Conservation (phyloP, 495 filamentous ascomycete genomes). For the Aspergillus sparsus region DNA sequence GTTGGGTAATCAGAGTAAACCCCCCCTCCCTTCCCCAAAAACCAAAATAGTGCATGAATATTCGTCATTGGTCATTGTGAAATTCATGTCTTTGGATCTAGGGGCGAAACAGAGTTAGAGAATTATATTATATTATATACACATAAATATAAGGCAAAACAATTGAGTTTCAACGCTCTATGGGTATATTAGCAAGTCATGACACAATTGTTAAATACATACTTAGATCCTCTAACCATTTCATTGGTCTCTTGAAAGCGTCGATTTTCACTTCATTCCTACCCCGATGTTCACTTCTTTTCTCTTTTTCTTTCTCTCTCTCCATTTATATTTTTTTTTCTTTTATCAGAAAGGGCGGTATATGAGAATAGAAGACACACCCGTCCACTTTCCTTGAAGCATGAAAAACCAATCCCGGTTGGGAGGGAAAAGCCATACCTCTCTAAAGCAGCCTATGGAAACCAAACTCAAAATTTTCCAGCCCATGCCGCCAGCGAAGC, state of each 20-base stretch:
- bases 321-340: neutral
- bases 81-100: neutral
- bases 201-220: slow-evolving; percentile 21
- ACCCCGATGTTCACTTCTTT: neutral
- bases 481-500: neutral
- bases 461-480: slow-evolving; percentile 10
- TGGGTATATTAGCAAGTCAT: slow-evolving; percentile 30
- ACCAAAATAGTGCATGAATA: too few relatives aligned
- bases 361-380: slow-evolving; percentile 8
- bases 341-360: neutral
- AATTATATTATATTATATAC: slow-evolving; percentile 3
- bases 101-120: neutral
- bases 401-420: slow-evolving; percentile 34
- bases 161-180: slow-evolving; percentile 24
- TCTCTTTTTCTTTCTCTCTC: neutral
- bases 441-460: slow-evolving; percentile 25
- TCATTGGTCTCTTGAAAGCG: slow-evolving; percentile 11
- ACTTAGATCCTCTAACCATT: slow-evolving; percentile 9
- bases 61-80: neutral
- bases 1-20: too few relatives aligned
- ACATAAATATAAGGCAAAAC: slow-evolving; percentile 12
- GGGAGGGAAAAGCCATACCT: slow-evolving; percentile 38
- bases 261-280: too few relatives aligned
- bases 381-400: slow-evolving; percentile 19
- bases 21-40: too few relatives aligned